phyloP scores from a whole-genome alignment of 352 stramenopile species.

The Phytophthora nicotianae region DNA sequence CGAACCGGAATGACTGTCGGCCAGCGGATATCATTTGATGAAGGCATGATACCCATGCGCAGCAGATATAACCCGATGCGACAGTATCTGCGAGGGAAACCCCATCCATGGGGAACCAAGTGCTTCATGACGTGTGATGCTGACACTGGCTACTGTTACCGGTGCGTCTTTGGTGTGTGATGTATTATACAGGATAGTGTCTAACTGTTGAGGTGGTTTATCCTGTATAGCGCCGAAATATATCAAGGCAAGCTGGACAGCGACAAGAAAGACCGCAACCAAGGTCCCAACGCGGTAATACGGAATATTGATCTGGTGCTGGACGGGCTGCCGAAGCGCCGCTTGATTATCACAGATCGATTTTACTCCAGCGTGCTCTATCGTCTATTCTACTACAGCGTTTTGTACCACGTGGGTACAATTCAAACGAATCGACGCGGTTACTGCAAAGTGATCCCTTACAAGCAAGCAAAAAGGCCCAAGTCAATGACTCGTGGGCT shows the following conservation, averaged over 20 bases:
- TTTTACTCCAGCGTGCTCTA: too few species aligned
- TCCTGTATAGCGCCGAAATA: too few species aligned
- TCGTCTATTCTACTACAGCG: too few species aligned
- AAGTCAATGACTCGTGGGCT: neutral
- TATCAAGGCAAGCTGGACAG: too few species aligned
- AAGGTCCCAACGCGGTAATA: too few species aligned
- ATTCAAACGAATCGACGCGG: neutral
- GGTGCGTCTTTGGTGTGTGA: neutral
- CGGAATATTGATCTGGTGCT: too few species aligned
- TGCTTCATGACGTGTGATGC: neutral
- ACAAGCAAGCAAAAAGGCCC: slow-evolving; percentile 4
- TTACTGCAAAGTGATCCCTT: neutral
- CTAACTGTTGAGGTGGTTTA: too few species aligned
- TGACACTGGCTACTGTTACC: neutral
- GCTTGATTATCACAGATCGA: too few species aligned
- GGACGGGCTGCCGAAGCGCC: too few species aligned
- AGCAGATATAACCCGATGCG: neutral
- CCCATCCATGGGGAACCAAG: neutral
- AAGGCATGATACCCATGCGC: neutral
- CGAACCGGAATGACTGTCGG: neutral
- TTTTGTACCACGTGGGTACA: too few species aligned
- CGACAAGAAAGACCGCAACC: too few species aligned
- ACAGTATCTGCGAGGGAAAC: neutral
- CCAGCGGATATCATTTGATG: neutral
- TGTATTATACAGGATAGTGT: too few species aligned